Evolutionary conservation across 1,284 basidiomycete species (phyloP).

Genomic region (Caloboletus firmus): DNA sequence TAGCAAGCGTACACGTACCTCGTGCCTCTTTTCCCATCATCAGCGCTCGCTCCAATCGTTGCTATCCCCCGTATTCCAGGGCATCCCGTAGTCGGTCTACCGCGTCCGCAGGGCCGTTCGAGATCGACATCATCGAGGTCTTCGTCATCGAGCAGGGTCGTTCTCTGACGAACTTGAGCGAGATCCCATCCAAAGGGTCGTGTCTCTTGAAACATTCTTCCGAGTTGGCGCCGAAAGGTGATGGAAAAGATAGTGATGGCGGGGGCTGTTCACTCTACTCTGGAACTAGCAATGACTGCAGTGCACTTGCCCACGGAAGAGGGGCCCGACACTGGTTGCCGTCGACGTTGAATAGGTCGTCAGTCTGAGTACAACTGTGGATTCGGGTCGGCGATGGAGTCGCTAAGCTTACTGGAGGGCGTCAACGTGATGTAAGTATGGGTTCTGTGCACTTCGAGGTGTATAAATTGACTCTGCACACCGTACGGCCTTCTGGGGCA

Average conservation of each 20-base stretch:
- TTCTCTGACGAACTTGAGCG: conserved; percentile 37
- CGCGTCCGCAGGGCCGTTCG: neutral
- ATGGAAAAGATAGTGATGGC: conserved; percentile 38
- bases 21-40: neutral
- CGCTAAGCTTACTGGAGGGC: neutral
- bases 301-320: conserved; percentile 20
- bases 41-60: neutral
- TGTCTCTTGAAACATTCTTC: conserved; percentile 39
- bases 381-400: neutral
- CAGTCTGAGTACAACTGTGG: neutral
- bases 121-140: neutral
- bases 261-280: conserved; percentile 43
- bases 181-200: conserved; percentile 37
- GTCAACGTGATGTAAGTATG: neutral
- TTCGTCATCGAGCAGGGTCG: conserved; percentile 34
- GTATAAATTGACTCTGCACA: neutral
- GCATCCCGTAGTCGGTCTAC: too few relatives aligned
- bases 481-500: neutral
- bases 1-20: neutral
- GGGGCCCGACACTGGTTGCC: neutral
- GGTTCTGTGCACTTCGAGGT: neutral
- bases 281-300: conserved; percentile 41
- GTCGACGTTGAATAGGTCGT: neutral
- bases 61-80: neutral
- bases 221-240: conserved; percentile 43